phyloP scores from a whole-genome alignment of 805 yeast genomes.

The Debaryomyces prosopidis region DNA sequence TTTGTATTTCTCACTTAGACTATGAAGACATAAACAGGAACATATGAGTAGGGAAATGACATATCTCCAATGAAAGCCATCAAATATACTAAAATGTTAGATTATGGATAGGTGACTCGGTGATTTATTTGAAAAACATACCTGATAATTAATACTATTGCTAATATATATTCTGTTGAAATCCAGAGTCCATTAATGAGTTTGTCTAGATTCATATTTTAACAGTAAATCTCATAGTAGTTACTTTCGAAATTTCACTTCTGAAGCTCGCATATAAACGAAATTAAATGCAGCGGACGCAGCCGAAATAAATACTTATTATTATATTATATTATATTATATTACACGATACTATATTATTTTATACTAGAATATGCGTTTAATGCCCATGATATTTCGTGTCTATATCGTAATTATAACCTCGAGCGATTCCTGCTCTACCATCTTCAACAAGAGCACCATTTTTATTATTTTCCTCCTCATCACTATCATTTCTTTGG shows the following conservation, averaged over 20 bases:
- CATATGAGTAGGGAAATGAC: background rate
- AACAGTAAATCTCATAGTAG: too few species aligned
- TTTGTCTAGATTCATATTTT: too few species aligned
- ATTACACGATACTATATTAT: background rate
- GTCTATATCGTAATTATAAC: conserved; percentile 51
- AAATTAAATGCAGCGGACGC: too few species aligned
- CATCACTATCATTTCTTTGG: conserved; percentile 39
- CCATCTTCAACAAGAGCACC: conserved; percentile 88
- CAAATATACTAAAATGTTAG: background rate
- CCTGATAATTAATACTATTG: too few species aligned
- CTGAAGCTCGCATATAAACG: too few species aligned
- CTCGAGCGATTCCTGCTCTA: conserved; percentile 84
- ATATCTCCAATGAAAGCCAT: background rate
- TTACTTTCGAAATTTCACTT: too few species aligned
- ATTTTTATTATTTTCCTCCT: conserved; percentile 28
- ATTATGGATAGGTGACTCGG: too few species aligned
- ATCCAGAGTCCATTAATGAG: too few species aligned
- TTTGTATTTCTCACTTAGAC: background rate
- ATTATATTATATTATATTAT: too few species aligned
- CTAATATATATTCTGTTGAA: too few species aligned
- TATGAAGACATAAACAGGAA: background rate
- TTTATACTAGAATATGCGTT: conserved; percentile 3
- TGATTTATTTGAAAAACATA: too few species aligned
- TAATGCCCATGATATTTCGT: conserved; percentile 4
- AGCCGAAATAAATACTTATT: too few species aligned